Conservation (phyloP, 2,329 filamentous ascomycete species). For the Aspergillus chevalieri region DNA sequence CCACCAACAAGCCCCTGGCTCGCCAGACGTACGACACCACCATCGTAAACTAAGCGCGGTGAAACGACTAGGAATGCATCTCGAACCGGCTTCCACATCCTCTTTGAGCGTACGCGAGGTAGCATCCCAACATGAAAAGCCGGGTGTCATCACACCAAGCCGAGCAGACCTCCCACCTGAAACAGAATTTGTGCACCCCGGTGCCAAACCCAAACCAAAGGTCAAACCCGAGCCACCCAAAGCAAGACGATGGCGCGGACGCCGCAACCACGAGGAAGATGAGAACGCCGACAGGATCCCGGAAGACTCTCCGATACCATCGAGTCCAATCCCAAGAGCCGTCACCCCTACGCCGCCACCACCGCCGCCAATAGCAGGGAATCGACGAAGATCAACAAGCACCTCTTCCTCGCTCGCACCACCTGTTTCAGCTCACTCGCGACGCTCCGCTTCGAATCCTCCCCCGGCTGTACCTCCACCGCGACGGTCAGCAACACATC, state of each 20-base stretch:
- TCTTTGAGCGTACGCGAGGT: constrained; percentile 71
- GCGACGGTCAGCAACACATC: constrained; percentile 28
- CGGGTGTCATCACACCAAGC: constrained; percentile 74
- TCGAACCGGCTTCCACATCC: constrained; percentile 64
- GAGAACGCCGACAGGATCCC: constrained; percentile 26
- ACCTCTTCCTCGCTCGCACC: constrained; percentile 17
- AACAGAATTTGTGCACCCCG: constrained; percentile 11
- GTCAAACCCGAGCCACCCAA: constrained; percentile 38
- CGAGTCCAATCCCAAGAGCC: constrained; percentile 6
- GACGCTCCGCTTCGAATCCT: constrained; percentile 28
- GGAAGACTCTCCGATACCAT: constrained; percentile 17
- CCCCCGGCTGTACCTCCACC: constrained; percentile 39
- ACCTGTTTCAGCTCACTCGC: constrained; percentile 17
- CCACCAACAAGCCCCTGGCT: constrained; percentile 5
- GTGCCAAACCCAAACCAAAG: constrained; percentile 18
- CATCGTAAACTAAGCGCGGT: constrained; percentile 18
- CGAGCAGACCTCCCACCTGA: constrained; percentile 35
- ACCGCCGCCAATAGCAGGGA: constrained; percentile 4
- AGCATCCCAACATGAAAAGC: constrained; percentile 73
- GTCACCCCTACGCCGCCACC: constrained; percentile 2
- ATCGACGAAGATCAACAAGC: constrained; percentile 19
- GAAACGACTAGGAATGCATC: constrained; percentile 59
- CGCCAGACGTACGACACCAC: constrained; percentile 9
- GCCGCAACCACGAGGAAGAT: constrained; percentile 28
- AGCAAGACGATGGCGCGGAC: constrained; percentile 38